These are phyloP conservation scores for Coemansia sp. DNA, from an alignment of 192 early-diverging fungal species.

Conservation along the genomic window DNA sequence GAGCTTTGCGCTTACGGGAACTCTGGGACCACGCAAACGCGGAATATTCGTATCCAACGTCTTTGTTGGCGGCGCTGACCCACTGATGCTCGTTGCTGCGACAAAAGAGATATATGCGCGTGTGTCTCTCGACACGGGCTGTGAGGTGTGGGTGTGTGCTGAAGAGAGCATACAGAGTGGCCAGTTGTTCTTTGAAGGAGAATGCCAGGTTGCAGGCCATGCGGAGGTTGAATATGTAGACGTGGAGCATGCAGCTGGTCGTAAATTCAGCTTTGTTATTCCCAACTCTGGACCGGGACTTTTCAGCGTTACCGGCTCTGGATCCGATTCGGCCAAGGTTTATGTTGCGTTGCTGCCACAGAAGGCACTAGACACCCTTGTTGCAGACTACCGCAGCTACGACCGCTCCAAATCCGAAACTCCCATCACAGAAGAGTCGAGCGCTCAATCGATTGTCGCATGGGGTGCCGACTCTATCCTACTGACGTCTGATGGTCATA, in stretches of 20 bases:
- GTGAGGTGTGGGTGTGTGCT: slow-evolving; percentile 48
- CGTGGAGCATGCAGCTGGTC: slow-evolving; percentile 38
- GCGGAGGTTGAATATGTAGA: slow-evolving; percentile 43
- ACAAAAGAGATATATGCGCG: slow-evolving; percentile 49
- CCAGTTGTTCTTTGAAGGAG: slow-evolving; percentile 42
- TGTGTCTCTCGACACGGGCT: slow-evolving; percentile 12
- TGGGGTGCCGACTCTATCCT: slow-evolving; percentile 43
- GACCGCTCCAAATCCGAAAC: not conserved
- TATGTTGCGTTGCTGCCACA: slow-evolving; percentile 27
- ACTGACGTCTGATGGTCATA: not conserved
- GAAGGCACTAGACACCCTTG: slow-evolving; percentile 33
- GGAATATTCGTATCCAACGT: slow-evolving; percentile 50
- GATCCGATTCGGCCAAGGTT: slow-evolving; percentile 14
- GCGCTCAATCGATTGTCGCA: slow-evolving; percentile 11
- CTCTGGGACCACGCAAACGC: slow-evolving; percentile 35
- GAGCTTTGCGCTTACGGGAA: slow-evolving; percentile 50
- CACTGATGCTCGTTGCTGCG: slow-evolving; percentile 25
- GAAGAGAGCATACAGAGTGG: slow-evolving; percentile 41
- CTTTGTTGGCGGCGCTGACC: slow-evolving; percentile 11
- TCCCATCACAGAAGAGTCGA: not conserved
- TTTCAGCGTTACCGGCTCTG: slow-evolving; percentile 1
- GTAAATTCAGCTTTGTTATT: slow-evolving; percentile 48
- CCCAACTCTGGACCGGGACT: slow-evolving; percentile 36
- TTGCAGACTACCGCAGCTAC: slow-evolving; percentile 21
- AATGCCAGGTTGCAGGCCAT: slow-evolving; percentile 39